Evolutionary conservation across 352 stramenopile genomes (phyloP), one percentile per base, ranked within the genome.

Genomic region (Blastocystis sp.): DNA sequence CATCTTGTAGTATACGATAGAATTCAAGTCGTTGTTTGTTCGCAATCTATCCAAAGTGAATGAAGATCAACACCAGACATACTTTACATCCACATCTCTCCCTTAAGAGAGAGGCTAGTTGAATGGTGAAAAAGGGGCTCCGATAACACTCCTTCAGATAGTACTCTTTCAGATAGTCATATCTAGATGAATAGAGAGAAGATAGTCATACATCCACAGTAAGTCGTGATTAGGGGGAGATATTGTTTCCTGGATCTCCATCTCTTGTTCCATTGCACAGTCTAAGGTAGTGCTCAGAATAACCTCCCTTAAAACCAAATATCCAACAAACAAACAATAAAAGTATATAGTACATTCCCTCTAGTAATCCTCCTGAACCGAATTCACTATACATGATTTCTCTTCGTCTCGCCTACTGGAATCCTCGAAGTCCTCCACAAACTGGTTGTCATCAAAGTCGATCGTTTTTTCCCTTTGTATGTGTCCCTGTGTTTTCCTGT

Each of bases 341-440:
- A 85, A 76, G 11, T 66, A 4, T 41, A 81, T 63, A 62, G 30
- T 66, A 85, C 53, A 54, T 55, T 53, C 26, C 13, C 50, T 18
- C 34, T 81, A 85, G 47, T 85, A 85, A 8, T 65, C 56, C 20
- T 85, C 73, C 55, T 85, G 73, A 3, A 47, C 73, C 9, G 73
- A 85, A 16, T 85, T 55, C 37, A 50, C 39, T 65, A 85, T 9
- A 4, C 47, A 66, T 65, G 9, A 68, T 18, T 5, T 9, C 3
- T 18, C 7, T 4, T 11, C 24, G 2, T 1, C 73, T 45, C 11
- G 9, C 73, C 30, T 69, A 85, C 73, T 37, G 9, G 73, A 50
- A 45, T 85, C 63, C 30, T 85, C 56, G 63, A 85, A 85, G 20
- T 85, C 73, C n/a, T 85, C 73, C 30, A 85, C 54, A 34, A 85